Base-by-base conservation (phyloP, 2,329 filamentous ascomycete species). In the Fusarium phyllophilum region DNA sequence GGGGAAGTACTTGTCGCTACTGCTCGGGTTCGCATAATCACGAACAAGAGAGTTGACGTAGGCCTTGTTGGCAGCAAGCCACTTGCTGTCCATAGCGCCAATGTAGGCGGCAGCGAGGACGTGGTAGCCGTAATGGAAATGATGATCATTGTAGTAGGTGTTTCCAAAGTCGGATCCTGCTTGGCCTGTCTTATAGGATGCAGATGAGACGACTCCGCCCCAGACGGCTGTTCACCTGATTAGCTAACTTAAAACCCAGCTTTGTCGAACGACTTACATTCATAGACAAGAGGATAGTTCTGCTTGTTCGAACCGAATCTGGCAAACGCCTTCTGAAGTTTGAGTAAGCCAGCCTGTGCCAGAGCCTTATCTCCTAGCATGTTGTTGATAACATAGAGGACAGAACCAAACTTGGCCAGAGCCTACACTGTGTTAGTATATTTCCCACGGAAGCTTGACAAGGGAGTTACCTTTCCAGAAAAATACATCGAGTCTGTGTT, bases 401-500 rank as follows among this genome's bases (percentile, higher is more conserved):
- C 84, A 22, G 86, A 85, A 2, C 92, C 93, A 81, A 94, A 95
- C 80, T 96, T 96, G 71, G 91, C 92, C 24, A 96, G 83, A 2
- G 90, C 89, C 89, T 91, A 48, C 76, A 33, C 62, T 20, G 56
- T 59, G 41, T 58, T 68, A 73, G 31, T 55, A 24, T 45, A 18
- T 42, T 33, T n/a, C 42, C 34, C 7, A 31, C 31, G 24, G 39
- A 15, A 17, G 6, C 11, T 8, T 18, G 13, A 9, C 20, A 6
- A n/a, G 2, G 18, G 13, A 68, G 81, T 75, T 68, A 88, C 92
- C 86, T 96, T 98, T 76, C 96, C 96, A 75, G 93, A 93, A 82
- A 92, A 98, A 82, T 98, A 98, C 90, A 97, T 95, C 42, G 94
- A 97, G 79, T 96, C 89, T 41, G 94, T 85, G 72, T 96, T 89